A percentile compares a stretch with the other conserved stretches of the same genome.
Conservation (phyloP, 2,329 filamentous ascomycete species). For the Neofusicoccum laricinum region DNA sequence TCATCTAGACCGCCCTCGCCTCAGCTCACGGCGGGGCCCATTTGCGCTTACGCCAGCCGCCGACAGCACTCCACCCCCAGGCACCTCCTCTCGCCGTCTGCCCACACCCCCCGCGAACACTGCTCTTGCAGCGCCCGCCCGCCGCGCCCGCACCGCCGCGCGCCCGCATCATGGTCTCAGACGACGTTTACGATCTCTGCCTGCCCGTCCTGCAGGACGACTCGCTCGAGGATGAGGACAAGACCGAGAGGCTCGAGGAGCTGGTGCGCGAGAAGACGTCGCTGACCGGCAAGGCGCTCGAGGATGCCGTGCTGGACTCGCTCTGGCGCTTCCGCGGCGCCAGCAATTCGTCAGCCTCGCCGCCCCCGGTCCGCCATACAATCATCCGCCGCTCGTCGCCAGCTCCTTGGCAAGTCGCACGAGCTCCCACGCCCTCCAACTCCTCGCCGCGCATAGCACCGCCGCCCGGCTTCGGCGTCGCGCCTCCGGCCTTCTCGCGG, state of each 20-base stretch:
- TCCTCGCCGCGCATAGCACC: slow-evolving; percentile 81
- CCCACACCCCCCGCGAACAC: neutral
- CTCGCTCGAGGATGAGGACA: slow-evolving; percentile 86
- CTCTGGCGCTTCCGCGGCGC: slow-evolving; percentile 78
- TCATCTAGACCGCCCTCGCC: slow-evolving; percentile 6
- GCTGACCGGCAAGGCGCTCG: slow-evolving; percentile 72
- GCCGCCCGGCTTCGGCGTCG: slow-evolving; percentile 71
- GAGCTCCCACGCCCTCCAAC: slow-evolving; percentile 73
- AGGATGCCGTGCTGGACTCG: slow-evolving; percentile 86
- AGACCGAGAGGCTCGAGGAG: slow-evolving; percentile 86
- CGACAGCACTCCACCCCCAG: slow-evolving; percentile 10
- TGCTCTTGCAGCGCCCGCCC: neutral
- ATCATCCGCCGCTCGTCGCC: slow-evolving; percentile 88
- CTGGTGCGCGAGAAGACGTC: slow-evolving; percentile 75
- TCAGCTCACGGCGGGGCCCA: slow-evolving; percentile 7
- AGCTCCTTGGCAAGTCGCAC: slow-evolving; percentile 81
- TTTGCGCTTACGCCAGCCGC: slow-evolving; percentile 15
- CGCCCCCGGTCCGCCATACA: slow-evolving; percentile 82
- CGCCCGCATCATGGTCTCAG: slow-evolving; percentile 70
- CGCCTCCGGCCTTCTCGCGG: slow-evolving; percentile 72
- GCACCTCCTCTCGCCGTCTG: slow-evolving; percentile 1
- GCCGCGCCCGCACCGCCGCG: neutral
- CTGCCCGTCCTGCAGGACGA: slow-evolving; percentile 82
- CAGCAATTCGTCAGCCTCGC: slow-evolving; percentile 64
- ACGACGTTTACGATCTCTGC: slow-evolving; percentile 89